Evolutionary conservation across 768 basidiomycete species (phyloP).

Genomic region (Agrocybe pediades): DNA sequence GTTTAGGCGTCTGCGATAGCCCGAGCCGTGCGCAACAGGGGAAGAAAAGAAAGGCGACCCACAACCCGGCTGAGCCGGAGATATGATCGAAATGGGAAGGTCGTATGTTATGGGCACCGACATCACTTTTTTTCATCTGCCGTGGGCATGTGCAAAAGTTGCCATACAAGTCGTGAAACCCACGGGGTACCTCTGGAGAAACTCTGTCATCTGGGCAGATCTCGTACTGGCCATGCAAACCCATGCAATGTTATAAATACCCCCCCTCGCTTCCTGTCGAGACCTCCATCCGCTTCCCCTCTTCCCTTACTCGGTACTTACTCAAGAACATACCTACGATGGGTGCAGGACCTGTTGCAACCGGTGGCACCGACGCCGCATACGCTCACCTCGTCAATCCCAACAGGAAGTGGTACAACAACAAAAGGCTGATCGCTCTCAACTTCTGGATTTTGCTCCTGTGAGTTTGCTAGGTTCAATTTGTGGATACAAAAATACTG

Average conservation of each 20-base stretch:
- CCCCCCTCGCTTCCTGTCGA: conserved; percentile 19
- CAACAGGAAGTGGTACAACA: conserved; percentile 75
- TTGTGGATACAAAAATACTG: not conserved
- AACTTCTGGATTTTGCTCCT: conserved; percentile 73
- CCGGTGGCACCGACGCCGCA: conserved; percentile 31
- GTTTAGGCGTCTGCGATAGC: not conserved
- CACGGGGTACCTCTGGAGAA: conserved; percentile 47
- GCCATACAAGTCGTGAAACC: conserved; percentile 5
- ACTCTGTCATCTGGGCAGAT: conserved; percentile 35
- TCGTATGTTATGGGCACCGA: conserved; percentile 2
- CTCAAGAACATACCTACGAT: conserved; percentile 35
- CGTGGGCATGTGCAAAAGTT: conserved; percentile 5
- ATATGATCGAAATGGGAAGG: conserved; percentile 2
- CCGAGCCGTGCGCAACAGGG: not conserved
- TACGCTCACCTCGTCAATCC: conserved; percentile 64
- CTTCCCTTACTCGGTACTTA: conserved; percentile 21
- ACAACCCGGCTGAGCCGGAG: conserved; percentile 10
- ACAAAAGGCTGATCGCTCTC: conserved; percentile 57
- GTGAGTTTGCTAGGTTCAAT: conserved; percentile 32
- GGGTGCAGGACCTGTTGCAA: conserved; percentile 53
- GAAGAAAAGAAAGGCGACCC: not conserved
- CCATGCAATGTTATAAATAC: conserved; percentile 33
- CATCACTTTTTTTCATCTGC: conserved; percentile 3
- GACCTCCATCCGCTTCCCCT: conserved; percentile 31
- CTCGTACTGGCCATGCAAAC: conserved; percentile 20